Conservation (phyloP, 345 rosid genomes). For the Syzygium grande region DNA sequence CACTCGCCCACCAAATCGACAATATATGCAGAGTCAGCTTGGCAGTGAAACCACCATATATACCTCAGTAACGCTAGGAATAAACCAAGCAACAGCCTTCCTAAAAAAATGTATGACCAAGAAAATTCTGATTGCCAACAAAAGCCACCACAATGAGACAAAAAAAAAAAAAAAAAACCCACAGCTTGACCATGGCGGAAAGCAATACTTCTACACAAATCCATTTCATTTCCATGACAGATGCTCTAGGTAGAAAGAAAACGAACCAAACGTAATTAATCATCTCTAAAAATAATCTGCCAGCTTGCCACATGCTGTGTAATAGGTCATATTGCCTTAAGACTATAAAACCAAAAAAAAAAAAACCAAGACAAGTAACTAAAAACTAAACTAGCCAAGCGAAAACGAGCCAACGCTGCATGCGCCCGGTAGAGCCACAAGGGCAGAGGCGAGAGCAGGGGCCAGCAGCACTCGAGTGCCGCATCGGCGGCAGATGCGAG, state of each 20-base stretch:
- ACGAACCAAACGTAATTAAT: neutral
- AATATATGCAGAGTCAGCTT: neutral
- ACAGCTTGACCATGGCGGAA: neutral
- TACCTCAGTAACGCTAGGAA: neutral
- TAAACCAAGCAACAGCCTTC: neutral
- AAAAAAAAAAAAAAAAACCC: neutral
- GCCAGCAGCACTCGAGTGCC: neutral
- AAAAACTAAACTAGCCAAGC: neutral
- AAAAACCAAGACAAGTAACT: neutral
- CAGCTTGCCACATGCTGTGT: neutral
- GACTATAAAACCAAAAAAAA: neutral
- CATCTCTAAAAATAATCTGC: neutral
- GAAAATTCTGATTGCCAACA: neutral
- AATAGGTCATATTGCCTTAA: neutral
- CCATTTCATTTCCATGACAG: neutral
- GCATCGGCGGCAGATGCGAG: neutral
- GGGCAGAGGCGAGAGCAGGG: neutral
- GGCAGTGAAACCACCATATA: neutral
- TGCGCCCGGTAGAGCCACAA: neutral
- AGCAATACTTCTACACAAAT: neutral
- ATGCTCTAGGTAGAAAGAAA: neutral
- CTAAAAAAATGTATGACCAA: neutral
- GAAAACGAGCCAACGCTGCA: neutral
- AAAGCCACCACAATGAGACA: neutral
- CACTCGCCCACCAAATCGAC: neutral